These are phyloP conservation scores for Blastomyces parvus DNA, from an alignment of 2,329 filamentous ascomycete genomes.

Conservation along the genomic window DNA sequence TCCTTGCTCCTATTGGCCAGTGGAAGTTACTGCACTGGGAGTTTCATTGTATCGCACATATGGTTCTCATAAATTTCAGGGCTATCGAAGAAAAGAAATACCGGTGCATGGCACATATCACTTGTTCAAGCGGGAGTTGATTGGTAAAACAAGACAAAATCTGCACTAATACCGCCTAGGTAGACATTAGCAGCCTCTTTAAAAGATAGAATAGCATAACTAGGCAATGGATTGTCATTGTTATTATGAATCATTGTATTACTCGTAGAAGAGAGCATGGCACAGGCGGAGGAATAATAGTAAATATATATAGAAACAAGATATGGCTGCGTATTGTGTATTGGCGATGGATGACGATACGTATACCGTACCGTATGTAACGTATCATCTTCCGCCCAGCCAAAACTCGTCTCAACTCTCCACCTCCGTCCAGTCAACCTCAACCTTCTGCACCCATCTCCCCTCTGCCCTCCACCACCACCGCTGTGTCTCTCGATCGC, in stretches of 20 bases:
- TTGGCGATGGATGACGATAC: not conserved
- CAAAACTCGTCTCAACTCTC: not conserved
- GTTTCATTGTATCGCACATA: too few species aligned
- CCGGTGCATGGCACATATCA: not conserved
- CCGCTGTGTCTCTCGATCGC: not conserved
- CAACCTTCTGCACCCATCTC: not conserved
- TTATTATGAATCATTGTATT: too few species aligned
- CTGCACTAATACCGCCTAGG: not conserved
- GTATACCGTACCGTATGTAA: not conserved
- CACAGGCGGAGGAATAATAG: too few species aligned
- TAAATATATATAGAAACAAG: too few species aligned
- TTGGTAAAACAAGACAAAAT: not conserved
- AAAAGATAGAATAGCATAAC: not conserved
- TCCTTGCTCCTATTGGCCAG: not conserved
- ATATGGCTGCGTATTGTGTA: not conserved
- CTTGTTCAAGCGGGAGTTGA: not conserved
- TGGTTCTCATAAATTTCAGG: not conserved
- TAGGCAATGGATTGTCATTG: not conserved
- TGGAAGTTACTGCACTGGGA: not conserved
- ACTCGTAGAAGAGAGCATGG: too few species aligned
- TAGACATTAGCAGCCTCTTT: not conserved
- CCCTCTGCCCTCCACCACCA: not conserved
- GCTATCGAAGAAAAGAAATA: not conserved
- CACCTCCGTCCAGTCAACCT: not conserved
- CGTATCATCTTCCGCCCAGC: not conserved